These are phyloP conservation scores for Tolypocladium inflatum DNA, from an alignment of 2,329 filamentous ascomycete genomes.

Conservation along the genomic window DNA sequence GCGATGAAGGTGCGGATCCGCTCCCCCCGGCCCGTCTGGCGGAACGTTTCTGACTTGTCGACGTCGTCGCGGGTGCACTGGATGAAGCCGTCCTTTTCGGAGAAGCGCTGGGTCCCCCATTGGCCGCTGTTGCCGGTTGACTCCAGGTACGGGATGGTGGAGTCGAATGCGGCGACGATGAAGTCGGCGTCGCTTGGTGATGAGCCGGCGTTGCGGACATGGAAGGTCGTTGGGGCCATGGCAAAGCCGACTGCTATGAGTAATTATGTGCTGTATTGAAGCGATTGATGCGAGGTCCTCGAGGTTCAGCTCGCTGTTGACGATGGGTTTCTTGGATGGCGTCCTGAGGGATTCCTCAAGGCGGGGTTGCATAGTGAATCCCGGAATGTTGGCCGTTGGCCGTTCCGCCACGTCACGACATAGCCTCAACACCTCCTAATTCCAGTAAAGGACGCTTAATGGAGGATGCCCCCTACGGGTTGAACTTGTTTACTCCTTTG, in stretches of 20 bases:
- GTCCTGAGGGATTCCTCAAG: no score
- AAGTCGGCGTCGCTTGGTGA: slow-evolving; percentile 16
- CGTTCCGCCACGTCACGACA: no score
- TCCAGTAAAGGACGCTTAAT: no score
- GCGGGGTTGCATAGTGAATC: no score
- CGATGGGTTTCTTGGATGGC: no score
- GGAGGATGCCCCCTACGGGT: no score
- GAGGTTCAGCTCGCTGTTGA: background rate
- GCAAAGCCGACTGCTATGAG: background rate
- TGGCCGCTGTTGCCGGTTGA: slow-evolving; percentile 16
- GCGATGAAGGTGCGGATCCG: slow-evolving; percentile 16
- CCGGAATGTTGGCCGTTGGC: no score
- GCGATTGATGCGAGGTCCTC: background rate
- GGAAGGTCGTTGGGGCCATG: slow-evolving; percentile 7
- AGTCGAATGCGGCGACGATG: slow-evolving; percentile 20
- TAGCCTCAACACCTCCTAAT: no score
- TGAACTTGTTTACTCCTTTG: no score
- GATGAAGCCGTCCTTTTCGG: slow-evolving; percentile 11
- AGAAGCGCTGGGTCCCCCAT: slow-evolving; percentile 17
- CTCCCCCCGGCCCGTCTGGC: slow-evolving; percentile 8
- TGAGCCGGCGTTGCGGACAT: slow-evolving; percentile 12
- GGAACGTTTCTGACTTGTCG: slow-evolving; percentile 13
- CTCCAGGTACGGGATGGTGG: slow-evolving; percentile 15
- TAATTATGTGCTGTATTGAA: background rate
- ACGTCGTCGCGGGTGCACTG: slow-evolving; percentile 11